Evolutionary conservation across 2,329 filamentous ascomycete species (phyloP), one percentile per base, ranked within the genome.

Genomic region (Chlorencoelia australis): DNA sequence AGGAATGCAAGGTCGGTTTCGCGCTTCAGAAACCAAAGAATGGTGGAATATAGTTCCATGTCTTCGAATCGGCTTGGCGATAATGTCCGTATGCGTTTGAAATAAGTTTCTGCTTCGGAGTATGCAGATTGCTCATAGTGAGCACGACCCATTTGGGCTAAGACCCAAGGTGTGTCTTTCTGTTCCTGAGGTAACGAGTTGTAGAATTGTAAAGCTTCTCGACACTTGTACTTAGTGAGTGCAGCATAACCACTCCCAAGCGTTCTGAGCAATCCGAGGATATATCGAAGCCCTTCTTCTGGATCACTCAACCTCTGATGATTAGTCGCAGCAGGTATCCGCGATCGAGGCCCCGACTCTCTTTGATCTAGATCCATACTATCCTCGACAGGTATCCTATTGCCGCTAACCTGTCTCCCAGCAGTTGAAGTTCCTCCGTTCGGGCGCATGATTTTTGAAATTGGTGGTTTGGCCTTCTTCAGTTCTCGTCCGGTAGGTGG

Each of bases 11-110:
- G 69, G 43, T 95, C 85, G 0, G 87, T 83, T 54, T 95, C 89
- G 45, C 83, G 80, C 60, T 94, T 94, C 44, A 95, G 65, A 59
- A 95, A 88, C 91, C 93, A 98, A n/a, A 98, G 70, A n/a, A 94
- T 81, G 1, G 91, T 98, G 10, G 89, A 96, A 61, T 94, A 98
- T 22, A 96, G 79, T 56, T 98, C 91, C 88, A 96, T 95, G 54
- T 95, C 88, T 55, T 94, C 82, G 29, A 93, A 69, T 4, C 85
- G 77, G 1, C 84, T 83, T 1, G 89, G 89, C 9, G 84, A 79
- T 48, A 91, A 69, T 20, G 80, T 73, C 33, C 86, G 79, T 47
- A 98, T 74, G 38, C 79, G 77, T 40, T 77, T 71, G 58, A 94
- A 98, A 52, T 79, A 82, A 46, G 82, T 85, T 56, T 94, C 89